Conservation (phyloP, 495 filamentous ascomycete genomes). For the Daldinia childiae region DNA sequence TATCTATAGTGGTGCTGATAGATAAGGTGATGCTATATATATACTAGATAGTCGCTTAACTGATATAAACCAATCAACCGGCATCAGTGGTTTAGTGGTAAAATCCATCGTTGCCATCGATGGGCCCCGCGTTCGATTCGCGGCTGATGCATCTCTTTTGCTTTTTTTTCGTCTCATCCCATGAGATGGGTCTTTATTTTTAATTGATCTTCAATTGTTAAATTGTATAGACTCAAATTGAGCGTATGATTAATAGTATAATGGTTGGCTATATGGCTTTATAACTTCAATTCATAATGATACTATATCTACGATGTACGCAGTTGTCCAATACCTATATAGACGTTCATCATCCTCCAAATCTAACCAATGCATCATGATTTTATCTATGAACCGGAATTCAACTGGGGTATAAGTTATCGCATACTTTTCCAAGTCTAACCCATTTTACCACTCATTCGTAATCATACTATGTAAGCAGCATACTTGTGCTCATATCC, state of each 20-base stretch:
- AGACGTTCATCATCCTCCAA: background rate
- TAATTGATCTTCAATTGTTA: background rate
- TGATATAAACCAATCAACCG: background rate
- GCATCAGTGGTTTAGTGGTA: slow-evolving; percentile 62
- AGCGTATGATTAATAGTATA: too few relatives aligned
- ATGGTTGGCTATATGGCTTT: too few relatives aligned
- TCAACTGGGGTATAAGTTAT: slow-evolving; percentile 3
- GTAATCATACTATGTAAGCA: background rate
- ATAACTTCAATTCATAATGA: background rate
- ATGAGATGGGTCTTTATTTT: background rate
- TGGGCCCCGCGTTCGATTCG: slow-evolving; percentile 63
- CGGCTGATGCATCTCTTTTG: slow-evolving; percentile 53
- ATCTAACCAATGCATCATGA: background rate
- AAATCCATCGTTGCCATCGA: slow-evolving; percentile 65
- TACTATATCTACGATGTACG: too few relatives aligned
- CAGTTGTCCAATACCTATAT: background rate
- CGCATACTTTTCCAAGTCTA: background rate
- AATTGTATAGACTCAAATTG: too few relatives aligned
- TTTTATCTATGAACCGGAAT: background rate
- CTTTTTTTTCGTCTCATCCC: background rate
- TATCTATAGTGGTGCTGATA: background rate
- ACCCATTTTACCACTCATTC: background rate
- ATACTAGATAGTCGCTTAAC: background rate
- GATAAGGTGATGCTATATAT: background rate
- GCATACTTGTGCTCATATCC: background rate